These are phyloP conservation scores for Pseudoturritis turrita DNA, from an alignment of 345 rosid genomes.

Conservation along the genomic window DNA sequence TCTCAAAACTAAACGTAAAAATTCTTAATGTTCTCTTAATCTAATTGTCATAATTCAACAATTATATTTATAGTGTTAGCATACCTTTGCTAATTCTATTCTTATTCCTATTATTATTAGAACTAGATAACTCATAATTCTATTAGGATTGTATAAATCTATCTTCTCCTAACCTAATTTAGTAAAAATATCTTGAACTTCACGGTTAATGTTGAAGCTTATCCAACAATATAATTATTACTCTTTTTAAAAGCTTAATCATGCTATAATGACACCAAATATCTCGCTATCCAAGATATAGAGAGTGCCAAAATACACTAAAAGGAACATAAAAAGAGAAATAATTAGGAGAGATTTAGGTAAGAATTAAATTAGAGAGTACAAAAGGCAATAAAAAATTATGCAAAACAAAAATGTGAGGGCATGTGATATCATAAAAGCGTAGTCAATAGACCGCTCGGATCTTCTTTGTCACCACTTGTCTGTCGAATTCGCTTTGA, in stretches of 20 bases:
- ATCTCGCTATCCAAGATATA: background rate
- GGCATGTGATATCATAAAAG: constrained; percentile 62
- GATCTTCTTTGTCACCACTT: constrained; percentile 30
- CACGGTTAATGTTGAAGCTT: too few relatives aligned
- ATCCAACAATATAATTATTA: background rate
- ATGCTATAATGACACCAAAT: constrained; percentile 12
- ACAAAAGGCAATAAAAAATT: constrained; percentile 7
- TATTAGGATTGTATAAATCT: too few relatives aligned
- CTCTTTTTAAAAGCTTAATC: constrained; percentile 7
- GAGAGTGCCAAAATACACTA: constrained; percentile 7
- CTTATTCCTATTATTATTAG: too few relatives aligned
- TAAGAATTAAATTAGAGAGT: constrained; percentile 16
- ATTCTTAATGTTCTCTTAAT: too few relatives aligned
- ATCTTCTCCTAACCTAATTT: too few relatives aligned
- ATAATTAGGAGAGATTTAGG: constrained; percentile 22
- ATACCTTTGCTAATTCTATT: too few relatives aligned
- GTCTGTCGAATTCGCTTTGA: constrained; percentile 29
- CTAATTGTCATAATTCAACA: too few relatives aligned
- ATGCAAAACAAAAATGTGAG: constrained; percentile 15
- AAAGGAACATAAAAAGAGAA: background rate
- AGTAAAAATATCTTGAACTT: too few relatives aligned
- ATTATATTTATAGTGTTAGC: too few relatives aligned
- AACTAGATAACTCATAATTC: too few relatives aligned
- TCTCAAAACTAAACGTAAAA: too few relatives aligned
- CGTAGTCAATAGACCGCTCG: constrained; percentile 44